Evolutionary conservation across 768 basidiomycete species (phyloP).

Genomic region (Strobilomyces confusus): DNA sequence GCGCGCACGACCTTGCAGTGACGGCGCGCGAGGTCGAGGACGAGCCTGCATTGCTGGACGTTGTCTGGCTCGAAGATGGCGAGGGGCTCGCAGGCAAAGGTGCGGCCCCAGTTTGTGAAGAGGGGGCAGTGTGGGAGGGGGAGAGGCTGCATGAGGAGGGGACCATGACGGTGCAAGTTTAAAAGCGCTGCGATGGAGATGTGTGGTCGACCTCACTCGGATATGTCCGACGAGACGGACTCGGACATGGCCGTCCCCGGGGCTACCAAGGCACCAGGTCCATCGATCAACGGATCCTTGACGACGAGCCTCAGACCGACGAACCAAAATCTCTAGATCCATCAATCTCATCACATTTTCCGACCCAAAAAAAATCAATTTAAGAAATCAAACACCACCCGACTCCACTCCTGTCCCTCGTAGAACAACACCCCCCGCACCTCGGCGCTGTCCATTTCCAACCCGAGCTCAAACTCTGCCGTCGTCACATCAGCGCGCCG

Average conservation of each 20-base stretch:
- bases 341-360: background rate
- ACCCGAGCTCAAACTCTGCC: constrained; percentile 76
- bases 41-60: constrained; percentile 62
- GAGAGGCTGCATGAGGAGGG: background rate
- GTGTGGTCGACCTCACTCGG: background rate
- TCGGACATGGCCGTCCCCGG: constrained; percentile 1
- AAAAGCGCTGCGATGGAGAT: background rate
- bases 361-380: constrained; percentile 6
- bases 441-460: constrained; percentile 84
- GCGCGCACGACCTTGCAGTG: constrained; percentile 72
- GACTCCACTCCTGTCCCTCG: constrained; percentile 77
- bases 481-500: background rate
- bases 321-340: constrained; percentile 1
- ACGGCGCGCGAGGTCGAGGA: constrained; percentile 77
- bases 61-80: constrained; percentile 74
- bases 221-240: constrained; percentile 3
- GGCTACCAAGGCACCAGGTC: constrained; percentile 3
- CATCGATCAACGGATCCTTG: constrained; percentile 4
- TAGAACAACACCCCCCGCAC: constrained; percentile 77
- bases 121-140: constrained; percentile 24
- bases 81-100: constrained; percentile 65
- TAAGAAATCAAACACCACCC: constrained; percentile 59
- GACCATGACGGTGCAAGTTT: background rate
- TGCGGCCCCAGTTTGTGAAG: constrained; percentile 87
- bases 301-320: constrained; percentile 3